Evolutionary conservation across 441 rosid genomes (phyloP).

Genomic region (Erodium chrysanthum): DNA sequence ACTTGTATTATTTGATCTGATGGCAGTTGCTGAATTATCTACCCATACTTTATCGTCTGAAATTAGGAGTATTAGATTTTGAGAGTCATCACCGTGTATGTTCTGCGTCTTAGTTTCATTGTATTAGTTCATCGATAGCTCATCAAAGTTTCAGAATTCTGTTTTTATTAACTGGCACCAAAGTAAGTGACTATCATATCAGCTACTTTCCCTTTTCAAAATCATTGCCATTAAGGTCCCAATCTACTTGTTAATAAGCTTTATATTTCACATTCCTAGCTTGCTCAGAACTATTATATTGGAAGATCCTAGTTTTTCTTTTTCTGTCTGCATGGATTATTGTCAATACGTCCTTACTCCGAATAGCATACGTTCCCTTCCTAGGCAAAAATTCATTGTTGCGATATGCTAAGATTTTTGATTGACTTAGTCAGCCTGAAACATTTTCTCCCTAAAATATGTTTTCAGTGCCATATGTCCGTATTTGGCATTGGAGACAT

Average conservation of each 20-base stretch:
- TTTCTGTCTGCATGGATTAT: constrained; percentile 5
- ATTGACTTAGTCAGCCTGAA: constrained; percentile 15
- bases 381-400: not conserved
- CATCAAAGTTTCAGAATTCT: not conserved
- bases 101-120: not conserved
- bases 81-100: not conserved
- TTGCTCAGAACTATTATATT: not conserved
- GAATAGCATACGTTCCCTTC: not conserved
- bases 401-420: not conserved
- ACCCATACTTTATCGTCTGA: not conserved
- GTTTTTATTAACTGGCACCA: not conserved
- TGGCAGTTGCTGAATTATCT: not conserved
- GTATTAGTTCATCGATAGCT: not conserved
- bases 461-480: constrained; percentile 84
- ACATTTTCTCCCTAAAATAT: constrained; percentile 18
- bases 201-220: not conserved
- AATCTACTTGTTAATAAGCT: not conserved
- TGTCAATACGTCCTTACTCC: not conserved
- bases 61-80: not conserved
- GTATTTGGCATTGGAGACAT: constrained; percentile 88
- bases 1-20: constrained; percentile 5
- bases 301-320: not conserved
- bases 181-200: not conserved
- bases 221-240: not conserved
- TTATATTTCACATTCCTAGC: not conserved